phyloP scores from a whole-genome alignment of 306 rosid genomes.

The Malus orientalis region DNA sequence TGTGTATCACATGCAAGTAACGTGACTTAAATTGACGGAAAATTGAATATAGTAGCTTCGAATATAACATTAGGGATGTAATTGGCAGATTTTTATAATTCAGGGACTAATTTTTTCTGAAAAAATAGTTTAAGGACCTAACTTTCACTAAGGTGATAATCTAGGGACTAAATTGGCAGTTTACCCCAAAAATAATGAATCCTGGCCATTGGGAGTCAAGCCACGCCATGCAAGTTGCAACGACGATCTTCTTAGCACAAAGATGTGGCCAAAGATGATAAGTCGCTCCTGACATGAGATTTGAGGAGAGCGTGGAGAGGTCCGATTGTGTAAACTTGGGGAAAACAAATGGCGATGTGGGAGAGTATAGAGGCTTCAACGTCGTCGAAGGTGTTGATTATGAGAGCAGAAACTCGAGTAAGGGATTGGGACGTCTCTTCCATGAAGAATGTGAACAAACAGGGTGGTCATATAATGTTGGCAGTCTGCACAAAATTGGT shows the following conservation, averaged over 20 bases:
- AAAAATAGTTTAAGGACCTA: no score
- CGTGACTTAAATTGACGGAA: no score
- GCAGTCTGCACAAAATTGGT: background rate
- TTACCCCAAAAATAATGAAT: background rate
- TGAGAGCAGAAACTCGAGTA: background rate
- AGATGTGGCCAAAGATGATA: background rate
- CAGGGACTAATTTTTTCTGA: no score
- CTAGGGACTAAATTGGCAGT: no score
- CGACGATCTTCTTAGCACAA: background rate
- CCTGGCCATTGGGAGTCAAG: background rate
- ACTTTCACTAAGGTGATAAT: no score
- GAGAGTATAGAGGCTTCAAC: background rate
- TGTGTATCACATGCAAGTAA: no score
- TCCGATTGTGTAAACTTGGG: background rate
- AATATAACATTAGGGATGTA: no score
- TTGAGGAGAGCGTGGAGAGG: slow-evolving; percentile 3
- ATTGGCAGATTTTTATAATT: no score
- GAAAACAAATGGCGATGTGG: background rate
- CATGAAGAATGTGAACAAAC: background rate
- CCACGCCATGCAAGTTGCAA: background rate
- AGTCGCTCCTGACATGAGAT: background rate
- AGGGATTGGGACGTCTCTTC: background rate
- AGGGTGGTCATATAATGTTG: background rate
- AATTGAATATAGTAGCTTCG: no score
- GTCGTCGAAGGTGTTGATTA: background rate